Conservation (phyloP, 768 basidiomycete species). For the Lactarius hatsudake region DNA sequence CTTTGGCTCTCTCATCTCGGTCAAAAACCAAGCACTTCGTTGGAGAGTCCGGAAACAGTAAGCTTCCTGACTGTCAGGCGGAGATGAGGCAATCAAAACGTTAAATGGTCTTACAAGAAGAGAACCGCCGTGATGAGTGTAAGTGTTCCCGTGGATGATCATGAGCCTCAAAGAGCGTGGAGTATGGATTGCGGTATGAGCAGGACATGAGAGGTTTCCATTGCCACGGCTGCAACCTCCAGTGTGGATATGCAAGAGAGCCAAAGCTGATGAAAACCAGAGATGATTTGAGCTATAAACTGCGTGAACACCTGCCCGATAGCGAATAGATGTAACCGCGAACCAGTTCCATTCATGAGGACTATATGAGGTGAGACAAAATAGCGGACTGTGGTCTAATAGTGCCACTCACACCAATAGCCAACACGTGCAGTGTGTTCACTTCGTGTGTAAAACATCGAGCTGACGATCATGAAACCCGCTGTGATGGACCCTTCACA, state of each 20-base stretch:
- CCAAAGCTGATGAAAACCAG: slow-evolving; percentile 71
- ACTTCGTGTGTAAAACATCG: slow-evolving; percentile 74
- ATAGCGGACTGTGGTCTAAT: neutral
- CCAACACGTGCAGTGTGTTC: slow-evolving; percentile 70
- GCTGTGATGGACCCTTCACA: slow-evolving; percentile 73
- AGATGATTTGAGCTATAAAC: slow-evolving; percentile 60
- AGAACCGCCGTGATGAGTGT: slow-evolving; percentile 50
- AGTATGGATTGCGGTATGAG: slow-evolving; percentile 17
- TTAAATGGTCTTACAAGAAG: slow-evolving; percentile 49
- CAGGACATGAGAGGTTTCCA: slow-evolving; percentile 40
- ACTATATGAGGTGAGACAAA: slow-evolving; percentile 39
- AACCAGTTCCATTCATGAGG: slow-evolving; percentile 73
- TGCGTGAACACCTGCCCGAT: neutral
- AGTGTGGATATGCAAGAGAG: slow-evolving; percentile 56
- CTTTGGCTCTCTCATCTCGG: slow-evolving; percentile 59
- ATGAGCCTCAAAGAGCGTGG: slow-evolving; percentile 49
- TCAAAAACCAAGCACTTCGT: slow-evolving; percentile 75
- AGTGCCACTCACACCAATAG: slow-evolving; percentile 62
- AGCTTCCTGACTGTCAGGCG: slow-evolving; percentile 38
- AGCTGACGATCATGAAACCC: slow-evolving; percentile 72
- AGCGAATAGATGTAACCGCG: slow-evolving; percentile 5
- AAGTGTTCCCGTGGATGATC: slow-evolving; percentile 61
- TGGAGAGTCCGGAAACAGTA: slow-evolving; percentile 73
- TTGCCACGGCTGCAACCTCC: slow-evolving; percentile 66
- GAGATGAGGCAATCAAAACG: neutral